A percentile compares a stretch with the other conserved stretches of the same genome.
phyloP scores from a whole-genome alignment of 768 basidiomycete genomes.

The Naganishia friedmannii region DNA sequence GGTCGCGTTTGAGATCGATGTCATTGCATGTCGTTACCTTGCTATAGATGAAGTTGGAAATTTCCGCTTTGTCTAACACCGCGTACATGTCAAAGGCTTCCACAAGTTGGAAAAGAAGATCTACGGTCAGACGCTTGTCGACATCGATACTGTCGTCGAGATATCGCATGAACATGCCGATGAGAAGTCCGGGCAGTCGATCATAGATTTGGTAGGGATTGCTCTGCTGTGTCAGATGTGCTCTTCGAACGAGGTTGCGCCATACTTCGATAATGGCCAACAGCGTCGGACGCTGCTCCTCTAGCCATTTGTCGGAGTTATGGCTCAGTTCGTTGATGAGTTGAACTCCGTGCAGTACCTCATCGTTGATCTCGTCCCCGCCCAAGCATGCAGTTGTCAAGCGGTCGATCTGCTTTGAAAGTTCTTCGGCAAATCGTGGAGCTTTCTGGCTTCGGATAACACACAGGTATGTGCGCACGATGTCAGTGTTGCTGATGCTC shows the following conservation, averaged over 20 bases:
- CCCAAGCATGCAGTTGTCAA: constrained; percentile 52
- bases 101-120: constrained; percentile 83
- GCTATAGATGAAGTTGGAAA: constrained; percentile 79
- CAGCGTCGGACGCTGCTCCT: constrained; percentile 64
- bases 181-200: constrained; percentile 59
- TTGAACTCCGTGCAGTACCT: constrained; percentile 68
- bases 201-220: constrained; percentile 43
- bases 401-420: constrained; percentile 47
- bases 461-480: constrained; percentile 77
- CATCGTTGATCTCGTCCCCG: constrained; percentile 54
- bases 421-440: constrained; percentile 57
- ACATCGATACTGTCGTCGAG: constrained; percentile 43
- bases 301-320: constrained; percentile 68
- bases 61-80: constrained; percentile 72
- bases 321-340: constrained; percentile 72
- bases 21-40: constrained; percentile 75
- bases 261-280: constrained; percentile 72
- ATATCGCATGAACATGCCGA: constrained; percentile 69
- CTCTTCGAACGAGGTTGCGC: constrained; percentile 54
- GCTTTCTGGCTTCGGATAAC: constrained; percentile 77
- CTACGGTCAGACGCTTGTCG: constrained; percentile 70
- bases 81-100: constrained; percentile 74
- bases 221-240: constrained; percentile 39
- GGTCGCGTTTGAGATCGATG: constrained; percentile 66
- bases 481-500: constrained; percentile 71